Conservation (phyloP, 1,284 basidiomycete genomes). For the Pseudozyma flocculosa region DNA sequence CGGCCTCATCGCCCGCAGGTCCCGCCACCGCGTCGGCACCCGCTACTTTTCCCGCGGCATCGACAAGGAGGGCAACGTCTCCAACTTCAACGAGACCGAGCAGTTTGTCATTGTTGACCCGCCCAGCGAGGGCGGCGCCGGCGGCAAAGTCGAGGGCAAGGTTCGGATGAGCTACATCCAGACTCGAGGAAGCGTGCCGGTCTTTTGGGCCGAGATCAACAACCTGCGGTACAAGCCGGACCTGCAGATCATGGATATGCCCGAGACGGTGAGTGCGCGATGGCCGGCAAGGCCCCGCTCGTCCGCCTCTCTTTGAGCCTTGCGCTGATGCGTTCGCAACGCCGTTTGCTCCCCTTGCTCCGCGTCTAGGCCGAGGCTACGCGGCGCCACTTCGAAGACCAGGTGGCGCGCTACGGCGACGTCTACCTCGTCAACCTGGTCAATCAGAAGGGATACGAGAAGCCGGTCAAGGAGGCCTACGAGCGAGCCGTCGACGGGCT, state of each 20-base stretch:
- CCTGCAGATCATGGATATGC: slow-evolving; percentile 89
- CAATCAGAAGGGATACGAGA: slow-evolving; percentile 92
- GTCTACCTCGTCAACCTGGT: slow-evolving; percentile 87
- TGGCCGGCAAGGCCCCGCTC: too few species aligned
- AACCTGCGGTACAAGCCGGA: slow-evolving; percentile 96
- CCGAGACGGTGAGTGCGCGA: slow-evolving; percentile 64
- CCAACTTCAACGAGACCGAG: slow-evolving; percentile 62
- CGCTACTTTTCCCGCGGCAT: slow-evolving; percentile 95
- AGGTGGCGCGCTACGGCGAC: slow-evolving; percentile 75
- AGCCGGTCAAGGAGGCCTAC: slow-evolving; percentile 92
- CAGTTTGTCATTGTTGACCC: slow-evolving; percentile 64
- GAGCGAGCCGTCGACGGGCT: slow-evolving; percentile 72
- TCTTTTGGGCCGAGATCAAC: slow-evolving; percentile 97
- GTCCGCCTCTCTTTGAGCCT: too few species aligned
- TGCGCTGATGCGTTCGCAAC: too few species aligned
- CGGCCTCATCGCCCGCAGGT: slow-evolving; percentile 86
- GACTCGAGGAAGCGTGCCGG: slow-evolving; percentile 86
- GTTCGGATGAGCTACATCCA: slow-evolving; percentile 75
- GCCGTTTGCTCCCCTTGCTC: slow-evolving; percentile 72
- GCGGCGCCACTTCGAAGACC: slow-evolving; percentile 73
- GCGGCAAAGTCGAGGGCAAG: slow-evolving; percentile 61
- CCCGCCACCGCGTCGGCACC: slow-evolving; percentile 89
- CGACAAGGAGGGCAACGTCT: slow-evolving; percentile 66
- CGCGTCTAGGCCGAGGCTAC: slow-evolving; percentile 68
- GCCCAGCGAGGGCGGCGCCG: slow-evolving; percentile 48